phyloP scores from a whole-genome alignment of 2,329 filamentous ascomycete species.

The Ophiostoma tasmaniense region DNA sequence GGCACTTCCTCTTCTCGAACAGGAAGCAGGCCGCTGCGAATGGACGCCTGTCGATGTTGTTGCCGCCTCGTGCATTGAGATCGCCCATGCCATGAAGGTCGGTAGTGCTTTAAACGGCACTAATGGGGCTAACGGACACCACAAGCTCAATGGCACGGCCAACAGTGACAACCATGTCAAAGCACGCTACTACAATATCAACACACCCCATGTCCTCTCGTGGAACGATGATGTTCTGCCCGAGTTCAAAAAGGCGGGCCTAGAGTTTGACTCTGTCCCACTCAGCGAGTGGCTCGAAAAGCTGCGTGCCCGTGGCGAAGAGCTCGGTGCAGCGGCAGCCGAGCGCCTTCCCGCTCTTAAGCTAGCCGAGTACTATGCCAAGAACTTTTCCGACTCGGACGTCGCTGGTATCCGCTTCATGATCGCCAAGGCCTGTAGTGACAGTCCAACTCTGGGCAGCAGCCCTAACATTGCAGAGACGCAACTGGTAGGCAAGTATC shows the following conservation, averaged over 20 bases:
- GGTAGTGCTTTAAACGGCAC: background rate
- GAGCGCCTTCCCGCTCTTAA: conserved; percentile 18
- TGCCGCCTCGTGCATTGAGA: conserved; percentile 33
- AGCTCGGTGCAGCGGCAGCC: conserved; percentile 12
- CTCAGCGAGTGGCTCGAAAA: conserved; percentile 30
- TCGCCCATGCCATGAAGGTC: conserved; percentile 21
- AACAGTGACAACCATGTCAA: conserved; percentile 9
- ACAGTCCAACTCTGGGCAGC: conserved; percentile 14
- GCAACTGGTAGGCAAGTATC: conserved; percentile 16
- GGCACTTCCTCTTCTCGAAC: conserved; percentile 37
- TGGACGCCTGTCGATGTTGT: conserved; percentile 41
- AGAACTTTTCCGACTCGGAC: conserved; percentile 7
- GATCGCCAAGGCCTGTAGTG: conserved; percentile 13
- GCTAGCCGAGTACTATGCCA: conserved; percentile 18
- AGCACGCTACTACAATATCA: conserved; percentile 38
- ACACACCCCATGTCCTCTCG: conserved; percentile 39
- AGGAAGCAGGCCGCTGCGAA: conserved; percentile 28
- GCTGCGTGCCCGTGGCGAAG: conserved; percentile 12
- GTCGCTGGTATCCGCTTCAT: conserved; percentile 14
- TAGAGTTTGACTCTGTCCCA: conserved; percentile 39
- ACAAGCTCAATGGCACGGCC: background rate
- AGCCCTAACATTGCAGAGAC: conserved; percentile 16
- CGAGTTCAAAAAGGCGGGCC: conserved; percentile 34
- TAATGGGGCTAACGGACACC: conserved; percentile 19
- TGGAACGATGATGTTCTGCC: conserved; percentile 45